phyloP scores from a whole-genome alignment of 768 basidiomycete genomes.

The Boletus barrowsii region DNA sequence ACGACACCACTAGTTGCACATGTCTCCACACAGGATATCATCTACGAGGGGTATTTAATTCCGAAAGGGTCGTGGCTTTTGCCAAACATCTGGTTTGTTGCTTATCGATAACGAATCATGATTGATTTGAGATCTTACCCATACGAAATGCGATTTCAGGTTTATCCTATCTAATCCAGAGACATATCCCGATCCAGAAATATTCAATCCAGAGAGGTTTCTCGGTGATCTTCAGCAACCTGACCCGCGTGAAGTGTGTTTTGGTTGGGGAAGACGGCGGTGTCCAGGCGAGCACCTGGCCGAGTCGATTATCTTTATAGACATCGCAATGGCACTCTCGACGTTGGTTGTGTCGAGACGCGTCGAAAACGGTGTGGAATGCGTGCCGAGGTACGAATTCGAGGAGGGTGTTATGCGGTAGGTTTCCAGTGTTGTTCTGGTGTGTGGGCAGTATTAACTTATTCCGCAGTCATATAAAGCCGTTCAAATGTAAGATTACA shows the following conservation, averaged over 20 bases:
- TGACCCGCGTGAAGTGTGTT: constrained; percentile 3
- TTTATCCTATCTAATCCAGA: neutral
- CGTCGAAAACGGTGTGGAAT: constrained; percentile 2
- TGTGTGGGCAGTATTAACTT: too few relatives aligned
- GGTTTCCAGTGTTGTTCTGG: neutral
- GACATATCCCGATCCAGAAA: neutral
- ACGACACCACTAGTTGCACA: neutral
- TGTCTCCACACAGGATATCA: neutral
- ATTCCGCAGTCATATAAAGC: neutral
- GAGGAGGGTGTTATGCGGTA: neutral
- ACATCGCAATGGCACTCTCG: constrained; percentile 2
- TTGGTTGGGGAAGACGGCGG: constrained; percentile 9
- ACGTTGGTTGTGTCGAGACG: constrained; percentile 9
- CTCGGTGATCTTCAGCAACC: neutral
- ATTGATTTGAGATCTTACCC: neutral
- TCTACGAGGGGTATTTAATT: constrained; percentile 17
- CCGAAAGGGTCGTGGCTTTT: constrained; percentile 16
- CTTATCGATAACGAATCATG: neutral
- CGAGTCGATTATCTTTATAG: neutral
- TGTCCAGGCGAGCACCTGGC: constrained; percentile 5
- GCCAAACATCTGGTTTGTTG: constrained; percentile 6
- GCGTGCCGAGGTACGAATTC: neutral
- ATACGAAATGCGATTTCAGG: neutral
- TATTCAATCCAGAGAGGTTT: constrained; percentile 9
- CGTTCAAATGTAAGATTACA: constrained; percentile 7